These are phyloP conservation scores for Dendrobium huoshanense DNA, from an alignment of 106 monocot species.

Conservation along the genomic window DNA sequence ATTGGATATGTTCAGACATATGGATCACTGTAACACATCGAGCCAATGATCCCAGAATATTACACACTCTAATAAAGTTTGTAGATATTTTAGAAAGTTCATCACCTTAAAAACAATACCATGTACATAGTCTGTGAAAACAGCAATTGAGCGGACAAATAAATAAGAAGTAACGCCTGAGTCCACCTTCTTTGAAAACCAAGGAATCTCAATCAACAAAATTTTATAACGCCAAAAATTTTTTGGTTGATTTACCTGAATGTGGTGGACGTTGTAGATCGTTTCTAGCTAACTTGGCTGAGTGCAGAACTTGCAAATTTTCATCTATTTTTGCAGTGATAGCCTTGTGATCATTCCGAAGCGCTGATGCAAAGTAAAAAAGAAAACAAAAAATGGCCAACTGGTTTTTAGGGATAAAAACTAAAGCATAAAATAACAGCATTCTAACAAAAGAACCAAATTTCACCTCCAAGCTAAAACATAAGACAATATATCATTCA, in stretches of 20 bases:
- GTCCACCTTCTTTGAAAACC: background rate
- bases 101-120: background rate
- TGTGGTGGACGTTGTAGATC: background rate
- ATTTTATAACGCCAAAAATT: background rate
- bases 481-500: background rate
- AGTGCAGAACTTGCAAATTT: constrained; percentile 45
- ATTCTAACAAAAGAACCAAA: background rate
- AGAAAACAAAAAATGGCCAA: background rate
- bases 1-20: background rate
- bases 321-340: constrained; percentile 47
- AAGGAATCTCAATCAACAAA: background rate
- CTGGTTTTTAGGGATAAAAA: background rate
- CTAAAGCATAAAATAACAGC: background rate
- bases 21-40: background rate
- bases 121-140: background rate
- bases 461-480: background rate
- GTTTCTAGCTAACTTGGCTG: constrained; percentile 22
- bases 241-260: constrained; percentile 18
- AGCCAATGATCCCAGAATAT: background rate
- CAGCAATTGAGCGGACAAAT: background rate
- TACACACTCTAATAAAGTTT: background rate
- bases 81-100: background rate
- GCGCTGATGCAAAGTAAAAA: constrained; percentile 14
- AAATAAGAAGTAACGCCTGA: background rate
- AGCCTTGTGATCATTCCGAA: constrained; percentile 40